Percentiles rank a stretch among this genome's conserved stretches.
phyloP scores from a whole-genome alignment of 768 basidiomycete genomes.

The Pulveroboletus sp. region DNA sequence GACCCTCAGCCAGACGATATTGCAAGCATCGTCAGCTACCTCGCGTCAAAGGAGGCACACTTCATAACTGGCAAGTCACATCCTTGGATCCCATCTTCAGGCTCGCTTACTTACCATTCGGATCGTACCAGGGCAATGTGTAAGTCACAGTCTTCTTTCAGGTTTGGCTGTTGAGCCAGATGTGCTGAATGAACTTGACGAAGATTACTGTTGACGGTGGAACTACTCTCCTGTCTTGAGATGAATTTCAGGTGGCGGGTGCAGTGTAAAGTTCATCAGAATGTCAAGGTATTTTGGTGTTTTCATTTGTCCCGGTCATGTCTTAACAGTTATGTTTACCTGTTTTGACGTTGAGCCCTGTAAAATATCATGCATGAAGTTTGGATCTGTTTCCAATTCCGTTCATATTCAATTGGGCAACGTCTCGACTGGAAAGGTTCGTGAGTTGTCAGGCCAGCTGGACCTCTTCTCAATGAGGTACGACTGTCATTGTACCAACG shows the following conservation, averaged over 20 bases:
- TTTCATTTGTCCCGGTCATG: too few species aligned
- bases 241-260: not conserved
- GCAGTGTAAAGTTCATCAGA: too few species aligned
- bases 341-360: too few species aligned
- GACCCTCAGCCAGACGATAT: slow-evolving; percentile 29
- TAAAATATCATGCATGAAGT: too few species aligned
- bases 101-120: not conserved
- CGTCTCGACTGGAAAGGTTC: too few species aligned
- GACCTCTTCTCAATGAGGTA: too few species aligned
- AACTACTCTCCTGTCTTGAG: not conserved
- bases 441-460: too few species aligned
- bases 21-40: slow-evolving; percentile 31
- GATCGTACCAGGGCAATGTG: slow-evolving; percentile 5
- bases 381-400: too few species aligned
- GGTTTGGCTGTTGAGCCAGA: not conserved
- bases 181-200: not conserved
- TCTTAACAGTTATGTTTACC: too few species aligned
- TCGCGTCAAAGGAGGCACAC: slow-evolving; percentile 31
- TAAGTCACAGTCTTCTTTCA: not conserved
- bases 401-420: too few species aligned
- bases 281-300: too few species aligned
- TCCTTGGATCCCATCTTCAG: not conserved
- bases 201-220: slow-evolving; percentile 11
- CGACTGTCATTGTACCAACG: too few species aligned
- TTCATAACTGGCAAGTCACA: slow-evolving; percentile 31